Percentiles rank a stretch among this genome's conserved stretches.
phyloP scores from a whole-genome alignment of 1,284 basidiomycete species.

The Cystobasidiaceae sp. region DNA sequence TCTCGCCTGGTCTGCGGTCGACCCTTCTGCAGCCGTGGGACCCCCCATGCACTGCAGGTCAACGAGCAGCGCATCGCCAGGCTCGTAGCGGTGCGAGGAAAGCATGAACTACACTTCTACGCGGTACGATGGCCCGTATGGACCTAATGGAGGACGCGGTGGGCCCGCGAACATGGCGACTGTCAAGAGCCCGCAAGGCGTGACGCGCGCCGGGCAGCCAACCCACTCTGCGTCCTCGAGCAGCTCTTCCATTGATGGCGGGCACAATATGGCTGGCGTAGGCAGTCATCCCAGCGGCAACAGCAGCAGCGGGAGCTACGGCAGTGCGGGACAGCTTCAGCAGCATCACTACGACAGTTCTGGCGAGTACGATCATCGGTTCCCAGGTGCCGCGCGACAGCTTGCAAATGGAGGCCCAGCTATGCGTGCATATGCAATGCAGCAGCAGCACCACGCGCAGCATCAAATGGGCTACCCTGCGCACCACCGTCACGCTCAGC shows the following conservation, averaged over 20 bases:
- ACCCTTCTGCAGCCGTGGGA: no score
- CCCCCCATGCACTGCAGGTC: no score
- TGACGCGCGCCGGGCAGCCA: background rate
- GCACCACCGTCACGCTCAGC: conserved; percentile 10
- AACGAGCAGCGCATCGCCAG: background rate
- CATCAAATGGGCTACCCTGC: conserved; percentile 2
- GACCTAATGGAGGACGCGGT: background rate
- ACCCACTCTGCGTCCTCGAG: conserved; percentile 25
- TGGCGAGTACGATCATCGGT: conserved; percentile 13
- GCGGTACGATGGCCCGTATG: conserved; percentile 26
- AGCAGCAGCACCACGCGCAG: conserved; percentile 17
- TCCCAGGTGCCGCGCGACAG: background rate
- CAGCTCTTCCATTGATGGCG: conserved; percentile 14
- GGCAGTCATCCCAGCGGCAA: conserved; percentile 1
- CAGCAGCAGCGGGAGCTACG: background rate
- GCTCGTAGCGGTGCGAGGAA: background rate
- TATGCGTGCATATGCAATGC: conserved; percentile 4
- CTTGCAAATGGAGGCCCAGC: background rate
- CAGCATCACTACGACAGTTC: conserved; percentile 20
- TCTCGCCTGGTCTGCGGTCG: no score
- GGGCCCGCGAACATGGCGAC: background rate
- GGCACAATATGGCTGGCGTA: conserved; percentile 12
- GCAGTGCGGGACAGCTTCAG: background rate
- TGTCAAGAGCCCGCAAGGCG: background rate
- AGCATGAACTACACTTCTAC: conserved; percentile 28